Conservation (phyloP, 345 rosid species). For the Kandelia obovata region DNA sequence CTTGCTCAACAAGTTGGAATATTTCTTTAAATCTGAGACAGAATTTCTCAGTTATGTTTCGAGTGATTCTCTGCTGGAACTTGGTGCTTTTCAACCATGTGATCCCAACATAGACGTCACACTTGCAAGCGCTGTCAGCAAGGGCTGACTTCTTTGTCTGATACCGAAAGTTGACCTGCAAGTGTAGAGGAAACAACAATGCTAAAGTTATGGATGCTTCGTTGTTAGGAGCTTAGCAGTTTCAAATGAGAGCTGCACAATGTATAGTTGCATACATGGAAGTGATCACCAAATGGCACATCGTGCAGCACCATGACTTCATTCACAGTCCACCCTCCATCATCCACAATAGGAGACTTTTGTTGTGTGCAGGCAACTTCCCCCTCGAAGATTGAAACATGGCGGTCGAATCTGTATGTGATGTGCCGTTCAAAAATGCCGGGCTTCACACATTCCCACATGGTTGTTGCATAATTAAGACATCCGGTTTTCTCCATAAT, state of each 20-base stretch:
- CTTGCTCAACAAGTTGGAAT: constrained; percentile 54
- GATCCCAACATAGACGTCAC: constrained; percentile 50
- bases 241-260: not conserved
- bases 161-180: constrained; percentile 59
- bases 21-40: constrained; percentile 48
- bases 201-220: not conserved
- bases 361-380: constrained; percentile 68
- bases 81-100: constrained; percentile 65
- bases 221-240: not conserved
- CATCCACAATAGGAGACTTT: constrained; percentile 40
- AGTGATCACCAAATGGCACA: constrained; percentile 66
- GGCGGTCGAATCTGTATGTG: constrained; percentile 56
- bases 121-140: constrained; percentile 50
- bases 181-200: not conserved
- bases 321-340: constrained; percentile 59
- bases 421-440: constrained; percentile 51
- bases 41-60: constrained; percentile 58
- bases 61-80: constrained; percentile 67
- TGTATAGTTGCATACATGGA: constrained; percentile 36
- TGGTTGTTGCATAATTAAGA: constrained; percentile 45
- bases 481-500: constrained; percentile 84
- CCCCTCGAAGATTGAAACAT: constrained; percentile 76
- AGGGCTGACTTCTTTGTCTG: constrained; percentile 45
- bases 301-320: constrained; percentile 63
- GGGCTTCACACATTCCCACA: constrained; percentile 54